Evolutionary conservation across 202 grass and related monocot genomes (phyloP).

Genomic region (Schoenoplectus triqueter): DNA sequence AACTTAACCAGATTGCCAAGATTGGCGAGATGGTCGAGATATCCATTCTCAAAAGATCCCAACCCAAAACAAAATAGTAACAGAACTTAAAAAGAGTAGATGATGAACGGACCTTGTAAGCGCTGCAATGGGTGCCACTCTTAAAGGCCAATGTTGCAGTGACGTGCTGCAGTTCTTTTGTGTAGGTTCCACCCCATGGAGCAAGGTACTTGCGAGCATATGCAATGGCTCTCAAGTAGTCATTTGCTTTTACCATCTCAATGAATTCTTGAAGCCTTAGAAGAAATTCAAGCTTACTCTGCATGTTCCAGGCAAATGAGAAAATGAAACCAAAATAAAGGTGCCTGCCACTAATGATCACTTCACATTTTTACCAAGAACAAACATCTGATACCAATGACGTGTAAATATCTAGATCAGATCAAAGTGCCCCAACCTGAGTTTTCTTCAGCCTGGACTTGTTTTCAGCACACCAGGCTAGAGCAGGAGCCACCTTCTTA

Average conservation of each 20-base stretch:
- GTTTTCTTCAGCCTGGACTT: slow-evolving; percentile 94
- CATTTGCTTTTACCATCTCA: slow-evolving; percentile 77
- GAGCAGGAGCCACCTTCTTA: slow-evolving; percentile 79
- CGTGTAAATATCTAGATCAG: slow-evolving; percentile 23
- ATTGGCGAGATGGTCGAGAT: background rate
- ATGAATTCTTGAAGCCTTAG: slow-evolving; percentile 98
- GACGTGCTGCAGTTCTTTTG: slow-evolving; percentile 86
- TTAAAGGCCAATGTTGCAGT: slow-evolving; percentile 77
- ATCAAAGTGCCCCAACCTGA: slow-evolving; percentile 55
- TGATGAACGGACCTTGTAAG: slow-evolving; percentile 66
- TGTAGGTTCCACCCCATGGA: slow-evolving; percentile 72
- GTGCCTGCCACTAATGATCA: background rate
- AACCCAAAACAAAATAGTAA: slow-evolving; percentile 6
- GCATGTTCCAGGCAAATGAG: slow-evolving; percentile 45
- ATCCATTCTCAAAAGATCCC: slow-evolving; percentile 9
- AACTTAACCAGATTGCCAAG: background rate
- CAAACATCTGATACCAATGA: slow-evolving; percentile 8
- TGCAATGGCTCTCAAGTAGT: slow-evolving; percentile 69
- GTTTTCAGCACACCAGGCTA: slow-evolving; percentile 97
- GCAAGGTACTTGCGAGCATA: slow-evolving; percentile 96
- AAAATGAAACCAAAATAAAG: slow-evolving; percentile 34
- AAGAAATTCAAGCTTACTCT: slow-evolving; percentile 97
- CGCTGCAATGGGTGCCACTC: slow-evolving; percentile 66
- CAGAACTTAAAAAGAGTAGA: slow-evolving; percentile 5
- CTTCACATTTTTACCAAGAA: slow-evolving; percentile 37